Percentiles rank a stretch among this genome's conserved stretches.
These are phyloP conservation scores for Anthostomella pinea DNA, from an alignment of 2,329 filamentous ascomycete species.

Conservation along the genomic window DNA sequence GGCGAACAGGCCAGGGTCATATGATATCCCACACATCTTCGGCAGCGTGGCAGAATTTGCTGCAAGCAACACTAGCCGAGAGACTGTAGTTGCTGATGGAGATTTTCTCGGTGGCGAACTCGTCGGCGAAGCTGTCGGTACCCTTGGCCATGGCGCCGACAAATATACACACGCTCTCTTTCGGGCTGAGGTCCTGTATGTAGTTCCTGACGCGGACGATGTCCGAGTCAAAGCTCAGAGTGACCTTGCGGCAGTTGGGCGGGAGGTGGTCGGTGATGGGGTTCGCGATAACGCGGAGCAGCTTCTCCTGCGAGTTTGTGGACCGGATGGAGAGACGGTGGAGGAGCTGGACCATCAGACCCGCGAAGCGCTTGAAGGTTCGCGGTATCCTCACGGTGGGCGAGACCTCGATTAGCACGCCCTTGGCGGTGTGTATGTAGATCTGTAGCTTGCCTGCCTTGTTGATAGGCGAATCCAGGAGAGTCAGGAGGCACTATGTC, in stretches of 20 bases:
- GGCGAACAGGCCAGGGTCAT: constrained; percentile 39
- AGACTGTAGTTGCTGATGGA: constrained; percentile 98
- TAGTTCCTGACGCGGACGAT: constrained; percentile 88
- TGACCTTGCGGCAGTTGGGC: constrained; percentile 96
- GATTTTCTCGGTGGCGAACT: constrained; percentile 93
- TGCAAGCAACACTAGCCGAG: constrained; percentile 96
- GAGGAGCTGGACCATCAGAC: constrained; percentile 96
- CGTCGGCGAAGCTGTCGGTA: constrained; percentile 90
- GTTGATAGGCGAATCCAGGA: constrained; percentile 97
- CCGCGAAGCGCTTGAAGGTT: constrained; percentile 98
- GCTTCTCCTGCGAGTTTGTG: constrained; percentile 94
- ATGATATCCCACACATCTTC: constrained; percentile 96
- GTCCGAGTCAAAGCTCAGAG: constrained; percentile 87
- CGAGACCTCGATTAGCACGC: constrained; percentile 95
- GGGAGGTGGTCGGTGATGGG: constrained; percentile 96
- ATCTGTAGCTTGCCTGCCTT: constrained; percentile 97
- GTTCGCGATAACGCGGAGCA: constrained; percentile 96
- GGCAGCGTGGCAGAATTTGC: constrained; percentile 98
- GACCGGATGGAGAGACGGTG: constrained; percentile 95
- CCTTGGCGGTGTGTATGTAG: constrained; percentile 97
- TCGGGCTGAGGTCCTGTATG: constrained; percentile 70
- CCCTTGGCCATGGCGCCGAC: constrained; percentile 99
- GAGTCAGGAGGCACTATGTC: constrained; percentile 84
- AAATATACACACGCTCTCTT: constrained; percentile 96
- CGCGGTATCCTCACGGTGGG: constrained; percentile 96